Percentiles rank a stretch among this genome's conserved stretches.
phyloP scores from a whole-genome alignment of 164 flowering plant genomes.

The Umbilicus rupestris region DNA sequence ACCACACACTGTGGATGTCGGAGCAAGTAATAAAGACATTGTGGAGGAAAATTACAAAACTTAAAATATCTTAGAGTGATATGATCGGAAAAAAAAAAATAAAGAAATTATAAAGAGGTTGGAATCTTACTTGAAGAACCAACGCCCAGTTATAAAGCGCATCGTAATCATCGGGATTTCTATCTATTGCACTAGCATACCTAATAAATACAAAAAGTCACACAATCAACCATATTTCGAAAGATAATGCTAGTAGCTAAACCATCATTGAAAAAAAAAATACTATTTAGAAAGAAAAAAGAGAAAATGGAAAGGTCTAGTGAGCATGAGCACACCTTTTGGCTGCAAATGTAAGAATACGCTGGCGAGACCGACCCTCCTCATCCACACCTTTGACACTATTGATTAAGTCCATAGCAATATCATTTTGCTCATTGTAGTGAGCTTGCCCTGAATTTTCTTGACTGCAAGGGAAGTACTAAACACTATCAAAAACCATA shows the following conservation, averaged over 20 bases:
- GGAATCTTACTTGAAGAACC: conserved; percentile 80
- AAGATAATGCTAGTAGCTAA: background rate
- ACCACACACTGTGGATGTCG: background rate
- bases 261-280: conserved; percentile 3
- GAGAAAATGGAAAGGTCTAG: no score
- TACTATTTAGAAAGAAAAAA: background rate
- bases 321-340: conserved; percentile 37
- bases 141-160: conserved; percentile 98
- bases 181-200: conserved; percentile 88
- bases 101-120: background rate
- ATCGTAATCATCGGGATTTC: conserved; percentile 88
- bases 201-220: conserved; percentile 25
- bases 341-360: conserved; percentile 93
- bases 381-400: conserved; percentile 87
- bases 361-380: conserved; percentile 92
- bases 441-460: conserved; percentile 31
- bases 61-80: background rate
- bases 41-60: background rate
- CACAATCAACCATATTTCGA: background rate
- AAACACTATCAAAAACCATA: background rate
- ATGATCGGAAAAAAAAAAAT: background rate
- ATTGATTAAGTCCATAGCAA: conserved; percentile 79
- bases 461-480: conserved; percentile 32
- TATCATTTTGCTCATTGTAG: conserved; percentile 40
- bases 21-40: background rate